Evolutionary conservation across 2,329 filamentous ascomycete genomes (phyloP).

Genomic region (Cercospora citrullina): DNA sequence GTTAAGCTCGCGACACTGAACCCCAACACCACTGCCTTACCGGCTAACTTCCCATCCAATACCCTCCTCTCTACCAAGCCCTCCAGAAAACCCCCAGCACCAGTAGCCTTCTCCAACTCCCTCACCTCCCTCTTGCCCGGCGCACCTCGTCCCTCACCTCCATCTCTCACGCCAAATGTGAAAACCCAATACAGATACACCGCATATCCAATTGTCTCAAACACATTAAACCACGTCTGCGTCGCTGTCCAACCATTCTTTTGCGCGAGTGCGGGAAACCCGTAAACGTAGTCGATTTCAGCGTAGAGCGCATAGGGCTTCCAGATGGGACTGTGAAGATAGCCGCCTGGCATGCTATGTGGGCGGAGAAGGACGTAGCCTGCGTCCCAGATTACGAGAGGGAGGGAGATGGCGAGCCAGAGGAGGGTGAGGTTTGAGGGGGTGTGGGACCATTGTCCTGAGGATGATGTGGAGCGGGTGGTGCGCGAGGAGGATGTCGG

Average conservation of each 20-base stretch:
- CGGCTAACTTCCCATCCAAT: slow-evolving; percentile 55
- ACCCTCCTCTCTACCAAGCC: slow-evolving; percentile 52
- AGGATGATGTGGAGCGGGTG: slow-evolving; percentile 23
- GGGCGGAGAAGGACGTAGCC: slow-evolving; percentile 78
- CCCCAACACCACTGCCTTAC: slow-evolving; percentile 58
- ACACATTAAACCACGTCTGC: slow-evolving; percentile 67
- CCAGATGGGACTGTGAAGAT: slow-evolving; percentile 70
- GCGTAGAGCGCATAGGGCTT: slow-evolving; percentile 79
- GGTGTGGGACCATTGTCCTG: slow-evolving; percentile 56
- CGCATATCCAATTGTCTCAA: slow-evolving; percentile 67
- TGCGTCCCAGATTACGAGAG: slow-evolving; percentile 79
- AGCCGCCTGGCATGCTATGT: slow-evolving; percentile 76
- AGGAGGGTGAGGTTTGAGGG: slow-evolving; percentile 60
- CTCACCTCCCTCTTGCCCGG: slow-evolving; percentile 35
- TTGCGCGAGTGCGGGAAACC: slow-evolving; percentile 67
- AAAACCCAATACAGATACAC: slow-evolving; percentile 61
- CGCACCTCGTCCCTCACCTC: slow-evolving; percentile 40
- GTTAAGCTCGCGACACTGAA: slow-evolving; percentile 64
- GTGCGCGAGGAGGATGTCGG: slow-evolving; percentile 2
- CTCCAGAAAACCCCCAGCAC: slow-evolving; percentile 47
- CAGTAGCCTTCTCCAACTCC: slow-evolving; percentile 14
- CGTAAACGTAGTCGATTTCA: slow-evolving; percentile 77
- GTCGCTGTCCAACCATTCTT: slow-evolving; percentile 75
- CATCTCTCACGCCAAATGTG: slow-evolving; percentile 42
- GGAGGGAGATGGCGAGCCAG: slow-evolving; percentile 74